Base-by-base conservation (phyloP, 2,329 filamentous ascomycete genomes). In the Fusarium euwallaceae region DNA sequence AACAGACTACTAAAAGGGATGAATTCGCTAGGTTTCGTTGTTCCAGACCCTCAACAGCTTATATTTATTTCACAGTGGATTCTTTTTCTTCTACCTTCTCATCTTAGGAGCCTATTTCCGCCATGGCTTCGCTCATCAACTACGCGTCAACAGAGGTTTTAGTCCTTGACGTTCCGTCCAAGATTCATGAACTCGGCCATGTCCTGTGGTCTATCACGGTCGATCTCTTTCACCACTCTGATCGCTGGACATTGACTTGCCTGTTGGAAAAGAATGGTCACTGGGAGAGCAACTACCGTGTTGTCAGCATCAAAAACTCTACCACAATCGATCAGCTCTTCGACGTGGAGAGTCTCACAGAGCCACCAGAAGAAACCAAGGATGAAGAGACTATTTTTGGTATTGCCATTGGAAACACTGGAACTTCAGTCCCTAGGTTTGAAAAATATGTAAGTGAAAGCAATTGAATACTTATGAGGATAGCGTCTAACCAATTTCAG, bases 201-300 rank as follows among this genome's bases (percentile, higher is more conserved):
- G 67, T 27, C 16, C 60, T 70, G 2, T 70, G 67, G 67, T 66
- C 67, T 9, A 67, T 66, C 12, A 62, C 61, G 7, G 67, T 67
- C 55, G 53, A 70, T 17, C 51, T 48, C 10, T 64, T 63, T 41
- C 55, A 63, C 27, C 65, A 67, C 53, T 51, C 64, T 53, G 65
- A 62, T 59, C 51, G 51, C 12, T 70, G 68, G 68, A 70, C 53
- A 7, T 59, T 70, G 45, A 62, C 66, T n/a, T 67, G 64, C 17
- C 48, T 70, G 20, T 14, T 37, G 6, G 68, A 70, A 48, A 24
- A 14, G 37, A 22, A 67, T 11, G 58, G 68, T 22, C 64, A 45
- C 8, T 70, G 67, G 64, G 56, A 61, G 27, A 45, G 24, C 34
- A 66, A 58, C 24, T 60, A 51, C 37, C 64, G 56, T 32, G 22